Evolutionary conservation across 2,329 filamentous ascomycete species (phyloP).

Genomic region (Coniochaeta hoffmannii): DNA sequence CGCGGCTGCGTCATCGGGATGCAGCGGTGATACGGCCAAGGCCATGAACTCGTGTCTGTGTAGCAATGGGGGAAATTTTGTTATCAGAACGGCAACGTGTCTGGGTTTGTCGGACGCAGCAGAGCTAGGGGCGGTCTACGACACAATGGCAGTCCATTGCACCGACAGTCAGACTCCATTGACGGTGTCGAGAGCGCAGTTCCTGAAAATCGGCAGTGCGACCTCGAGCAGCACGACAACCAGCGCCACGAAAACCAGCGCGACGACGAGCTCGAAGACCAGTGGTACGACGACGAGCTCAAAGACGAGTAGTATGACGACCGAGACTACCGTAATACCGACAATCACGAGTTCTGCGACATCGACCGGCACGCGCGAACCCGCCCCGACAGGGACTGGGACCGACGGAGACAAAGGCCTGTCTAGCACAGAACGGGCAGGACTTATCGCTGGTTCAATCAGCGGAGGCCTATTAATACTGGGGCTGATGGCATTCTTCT

Average conservation of each 20-base stretch:
- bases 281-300: slow-evolving; percentile 7
- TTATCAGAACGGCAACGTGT: slow-evolving; percentile 38
- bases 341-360: slow-evolving; percentile 9
- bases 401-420: slow-evolving; percentile 10
- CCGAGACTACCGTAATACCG: no score
- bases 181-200: slow-evolving; percentile 31
- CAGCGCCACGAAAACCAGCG: slow-evolving; percentile 5
- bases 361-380: slow-evolving; percentile 3
- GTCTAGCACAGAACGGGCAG: slow-evolving; percentile 17
- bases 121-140: slow-evolving; percentile 35
- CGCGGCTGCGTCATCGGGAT: slow-evolving; percentile 30
- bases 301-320: slow-evolving; percentile 6
- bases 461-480: slow-evolving; percentile 13
- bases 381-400: slow-evolving; percentile 1
- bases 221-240: slow-evolving; percentile 12
- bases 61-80: slow-evolving; percentile 39
- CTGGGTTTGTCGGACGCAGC: slow-evolving; percentile 26
- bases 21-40: slow-evolving; percentile 28
- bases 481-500: slow-evolving; percentile 11
- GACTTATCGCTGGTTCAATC: slow-evolving; percentile 19
- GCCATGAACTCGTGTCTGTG: slow-evolving; percentile 44
- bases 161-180: slow-evolving; percentile 34
- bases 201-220: slow-evolving; percentile 21
- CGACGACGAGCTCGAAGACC: slow-evolving; percentile 8
- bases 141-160: slow-evolving; percentile 36